Evolutionary conservation across 2,329 filamentous ascomycete genomes (phyloP).

Genomic region (Aspergillus oerlinghausenensis): DNA sequence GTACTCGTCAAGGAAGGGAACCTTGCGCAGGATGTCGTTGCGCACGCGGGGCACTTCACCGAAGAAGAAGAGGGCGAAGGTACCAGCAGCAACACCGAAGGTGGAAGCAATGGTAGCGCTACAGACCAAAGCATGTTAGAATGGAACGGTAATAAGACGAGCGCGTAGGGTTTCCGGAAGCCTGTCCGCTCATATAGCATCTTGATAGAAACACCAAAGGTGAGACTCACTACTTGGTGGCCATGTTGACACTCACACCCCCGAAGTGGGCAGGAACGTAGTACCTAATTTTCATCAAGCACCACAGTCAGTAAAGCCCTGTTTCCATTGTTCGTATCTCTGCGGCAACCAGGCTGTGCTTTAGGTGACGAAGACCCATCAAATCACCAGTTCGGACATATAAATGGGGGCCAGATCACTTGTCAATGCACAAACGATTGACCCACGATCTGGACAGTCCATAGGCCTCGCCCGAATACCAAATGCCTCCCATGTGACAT

Average conservation of each 20-base stretch:
- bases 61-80: conserved; percentile 62
- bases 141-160: neutral
- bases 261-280: conserved; percentile 45
- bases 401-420: neutral
- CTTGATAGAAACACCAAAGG: neutral
- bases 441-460: neutral
- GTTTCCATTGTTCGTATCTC: neutral
- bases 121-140: conserved; percentile 13
- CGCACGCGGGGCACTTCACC: conserved; percentile 59
- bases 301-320: conserved; percentile 14
- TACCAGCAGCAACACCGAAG: conserved; percentile 55
- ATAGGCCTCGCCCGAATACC: neutral
- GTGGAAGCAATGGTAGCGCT: conserved; percentile 47
- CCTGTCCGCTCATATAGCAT: neutral
- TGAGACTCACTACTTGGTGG: conserved; percentile 45
- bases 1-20: conserved; percentile 55
- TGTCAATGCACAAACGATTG: neutral
- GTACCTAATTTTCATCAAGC: conserved; percentile 40
- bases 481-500: neutral
- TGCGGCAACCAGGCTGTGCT: neutral
- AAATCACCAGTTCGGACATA: neutral
- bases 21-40: conserved; percentile 58
- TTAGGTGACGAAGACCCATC: neutral
- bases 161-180: neutral
- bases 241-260: conserved; percentile 43